Evolutionary conservation across 2,329 filamentous ascomycete genomes (phyloP), one percentile per base, ranked within the genome.

Genomic region (Conoideocrella luteorostrata): DNA sequence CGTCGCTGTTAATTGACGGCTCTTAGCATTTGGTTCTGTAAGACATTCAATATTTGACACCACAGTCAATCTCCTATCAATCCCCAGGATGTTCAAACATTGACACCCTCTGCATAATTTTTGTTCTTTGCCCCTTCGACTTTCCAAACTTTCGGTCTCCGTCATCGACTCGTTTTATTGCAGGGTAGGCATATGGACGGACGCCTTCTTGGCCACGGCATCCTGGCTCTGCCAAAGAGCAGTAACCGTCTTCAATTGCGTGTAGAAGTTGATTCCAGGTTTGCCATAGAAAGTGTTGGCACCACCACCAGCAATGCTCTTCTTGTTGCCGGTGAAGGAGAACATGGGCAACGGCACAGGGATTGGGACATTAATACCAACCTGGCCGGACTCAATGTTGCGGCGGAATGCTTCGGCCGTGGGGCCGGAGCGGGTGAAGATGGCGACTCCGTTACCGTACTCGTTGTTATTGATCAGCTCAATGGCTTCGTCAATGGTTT

Each of bases 171-270:
- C 5, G 21, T 35, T 15, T 46, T 55, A 66, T 50, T 64, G 60
- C 35, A 63, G 66, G 20, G 71, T 78, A 17, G 91, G 91, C 91
- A 97, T 97, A 49, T 86, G 78, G 10, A 94, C 88, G 57, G 83
- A 80, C 13, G 90, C 90, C 77, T 90, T 91, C 53, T 82, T 86
- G 44, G 81, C 83, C 39, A 93, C 77, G 1, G 88, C 90, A 69
- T 96, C 90, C 58, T 90, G 82, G 48, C 78, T 81, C 59, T 81
- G 80, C 93, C 93, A 98, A 62, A 94, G 69, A 53, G 88, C 84
- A 42, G 93, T 98, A 39, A 98, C 93, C 3, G 93, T 98, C 86
- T 98, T 97, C 61, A 86, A 78, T 70, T 97, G 93, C 3, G 93
- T 98, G 68, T 95, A 97, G 63, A 98, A 98, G 61, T 86, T 83